These are phyloP conservation scores for Podaxis pistillaris DNA, from an alignment of 768 basidiomycete species.

Conservation along the genomic window DNA sequence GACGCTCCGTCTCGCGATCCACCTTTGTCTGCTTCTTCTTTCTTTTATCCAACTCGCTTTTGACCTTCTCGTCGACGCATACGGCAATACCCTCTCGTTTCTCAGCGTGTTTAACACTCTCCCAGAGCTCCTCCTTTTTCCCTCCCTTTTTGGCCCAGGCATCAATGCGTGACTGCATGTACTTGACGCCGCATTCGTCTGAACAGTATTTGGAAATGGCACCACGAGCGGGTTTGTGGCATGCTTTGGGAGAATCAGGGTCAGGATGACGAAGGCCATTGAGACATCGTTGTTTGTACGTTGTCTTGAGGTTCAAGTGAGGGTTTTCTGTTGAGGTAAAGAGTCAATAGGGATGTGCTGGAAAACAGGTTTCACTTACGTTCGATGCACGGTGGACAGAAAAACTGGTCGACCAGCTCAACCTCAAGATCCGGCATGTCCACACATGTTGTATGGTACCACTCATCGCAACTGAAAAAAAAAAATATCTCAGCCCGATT, in stretches of 20 bases:
- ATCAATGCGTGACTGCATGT: constrained; percentile 64
- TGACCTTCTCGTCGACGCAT: constrained; percentile 31
- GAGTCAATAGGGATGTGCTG: not conserved
- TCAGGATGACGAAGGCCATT: constrained; percentile 63
- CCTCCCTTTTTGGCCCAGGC: constrained; percentile 63
- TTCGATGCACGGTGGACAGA: constrained; percentile 77
- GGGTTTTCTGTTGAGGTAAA: constrained; percentile 48
- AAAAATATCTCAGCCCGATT: not conserved
- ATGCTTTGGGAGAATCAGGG: constrained; percentile 63
- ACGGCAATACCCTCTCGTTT: constrained; percentile 71
- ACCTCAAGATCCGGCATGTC: constrained; percentile 77
- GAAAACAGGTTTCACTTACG: constrained; percentile 46
- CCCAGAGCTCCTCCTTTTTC: constrained; percentile 67
- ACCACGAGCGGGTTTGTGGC: constrained; percentile 78
- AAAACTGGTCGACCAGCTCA: constrained; percentile 90
- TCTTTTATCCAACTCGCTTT: constrained; percentile 22
- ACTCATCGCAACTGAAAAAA: constrained; percentile 77
- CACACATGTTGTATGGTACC: constrained; percentile 90
- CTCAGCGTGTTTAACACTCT: constrained; percentile 65
- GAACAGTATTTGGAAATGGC: constrained; percentile 91
- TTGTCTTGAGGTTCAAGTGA: constrained; percentile 59
- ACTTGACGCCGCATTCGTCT: constrained; percentile 79
- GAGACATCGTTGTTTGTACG: constrained; percentile 80
- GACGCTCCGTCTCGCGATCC: constrained; percentile 53
- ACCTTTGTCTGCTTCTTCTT: constrained; percentile 36